phyloP scores from a whole-genome alignment of 768 basidiomycete genomes.

The Naematelia aurantialba region DNA sequence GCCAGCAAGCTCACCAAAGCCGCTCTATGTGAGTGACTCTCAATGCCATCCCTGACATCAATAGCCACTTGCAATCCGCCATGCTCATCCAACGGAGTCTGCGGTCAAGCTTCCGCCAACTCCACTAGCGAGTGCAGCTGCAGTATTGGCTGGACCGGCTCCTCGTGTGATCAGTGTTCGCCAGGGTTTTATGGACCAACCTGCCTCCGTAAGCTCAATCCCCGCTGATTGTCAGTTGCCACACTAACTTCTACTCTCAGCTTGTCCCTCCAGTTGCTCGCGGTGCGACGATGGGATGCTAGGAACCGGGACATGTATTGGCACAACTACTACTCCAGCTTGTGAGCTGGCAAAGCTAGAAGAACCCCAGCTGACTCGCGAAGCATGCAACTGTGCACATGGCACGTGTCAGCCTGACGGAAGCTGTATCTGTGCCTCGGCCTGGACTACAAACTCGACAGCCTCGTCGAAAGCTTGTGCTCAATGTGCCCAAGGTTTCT shows the following conservation, averaged over 20 bases:
- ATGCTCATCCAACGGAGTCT: constrained; percentile 36
- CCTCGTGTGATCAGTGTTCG: constrained; percentile 34
- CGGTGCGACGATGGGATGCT: constrained; percentile 41
- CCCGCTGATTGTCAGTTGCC: neutral
- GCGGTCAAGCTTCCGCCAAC: constrained; percentile 13
- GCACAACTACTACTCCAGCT: constrained; percentile 17
- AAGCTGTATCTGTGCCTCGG: constrained; percentile 42
- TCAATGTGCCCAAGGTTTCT: constrained; percentile 38
- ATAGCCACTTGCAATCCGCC: constrained; percentile 34
- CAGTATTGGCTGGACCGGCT: constrained; percentile 39
- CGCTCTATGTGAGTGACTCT: constrained; percentile 24
- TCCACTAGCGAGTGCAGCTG: constrained; percentile 27
- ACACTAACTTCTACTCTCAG: constrained; percentile 17
- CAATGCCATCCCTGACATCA: neutral
- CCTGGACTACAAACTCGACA: constrained; percentile 30
- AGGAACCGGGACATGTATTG: constrained; percentile 43
- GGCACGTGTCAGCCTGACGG: constrained; percentile 38
- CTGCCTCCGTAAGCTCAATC: constrained; percentile 25
- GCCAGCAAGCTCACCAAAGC: constrained; percentile 12
- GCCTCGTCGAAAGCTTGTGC: constrained; percentile 25
- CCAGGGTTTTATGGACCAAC: constrained; percentile 31
- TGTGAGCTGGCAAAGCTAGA: constrained; percentile 17
- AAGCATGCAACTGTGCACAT: constrained; percentile 41
- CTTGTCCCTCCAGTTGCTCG: constrained; percentile 28
- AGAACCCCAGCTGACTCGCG: neutral